phyloP scores from a whole-genome alignment of 345 rosid species.

The Brassica juncea region DNA sequence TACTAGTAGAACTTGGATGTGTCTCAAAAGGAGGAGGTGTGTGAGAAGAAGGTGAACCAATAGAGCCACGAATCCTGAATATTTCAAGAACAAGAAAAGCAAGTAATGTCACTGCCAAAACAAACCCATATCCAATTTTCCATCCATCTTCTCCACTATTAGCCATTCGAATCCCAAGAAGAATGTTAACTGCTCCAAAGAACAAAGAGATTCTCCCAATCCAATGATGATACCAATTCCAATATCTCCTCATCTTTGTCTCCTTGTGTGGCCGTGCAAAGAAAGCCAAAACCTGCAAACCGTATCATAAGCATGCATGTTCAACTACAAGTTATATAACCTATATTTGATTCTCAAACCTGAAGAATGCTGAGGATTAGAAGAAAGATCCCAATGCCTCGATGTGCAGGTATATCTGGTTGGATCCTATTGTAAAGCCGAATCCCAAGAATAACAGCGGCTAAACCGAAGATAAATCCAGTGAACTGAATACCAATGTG shows the following conservation, averaged over 20 bases:
- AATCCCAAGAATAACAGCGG: slow-evolving; percentile 63
- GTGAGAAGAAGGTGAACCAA: slow-evolving; percentile 41
- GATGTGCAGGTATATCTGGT: slow-evolving; percentile 61
- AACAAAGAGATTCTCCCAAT: slow-evolving; percentile 75
- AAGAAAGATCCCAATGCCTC: slow-evolving; percentile 81
- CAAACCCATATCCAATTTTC: slow-evolving; percentile 80
- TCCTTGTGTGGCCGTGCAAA: slow-evolving; percentile 75
- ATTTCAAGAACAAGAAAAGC: slow-evolving; percentile 62
- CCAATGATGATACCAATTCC: slow-evolving; percentile 95
- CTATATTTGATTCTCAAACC: slow-evolving; percentile 44
- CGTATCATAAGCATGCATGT: slow-evolving; percentile 7
- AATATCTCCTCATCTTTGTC: slow-evolving; percentile 63
- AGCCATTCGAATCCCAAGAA: slow-evolving; percentile 68
- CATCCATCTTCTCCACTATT: slow-evolving; percentile 57
- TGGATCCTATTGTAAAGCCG: slow-evolving; percentile 57
- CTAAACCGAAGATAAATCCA: slow-evolving; percentile 70
- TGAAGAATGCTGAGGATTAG: slow-evolving; percentile 75
- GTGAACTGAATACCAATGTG: slow-evolving; percentile 64
- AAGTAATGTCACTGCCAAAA: slow-evolving; percentile 52
- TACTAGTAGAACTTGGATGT: slow-evolving; percentile 50
- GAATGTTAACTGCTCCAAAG: slow-evolving; percentile 72
- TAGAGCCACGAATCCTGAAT: slow-evolving; percentile 48
- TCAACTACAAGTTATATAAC: background rate
- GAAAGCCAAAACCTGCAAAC: slow-evolving; percentile 67
- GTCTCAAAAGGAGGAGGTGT: slow-evolving; percentile 60